Conservation (phyloP, 352 stramenopile species). For the Phytophthora colocasiae region DNA sequence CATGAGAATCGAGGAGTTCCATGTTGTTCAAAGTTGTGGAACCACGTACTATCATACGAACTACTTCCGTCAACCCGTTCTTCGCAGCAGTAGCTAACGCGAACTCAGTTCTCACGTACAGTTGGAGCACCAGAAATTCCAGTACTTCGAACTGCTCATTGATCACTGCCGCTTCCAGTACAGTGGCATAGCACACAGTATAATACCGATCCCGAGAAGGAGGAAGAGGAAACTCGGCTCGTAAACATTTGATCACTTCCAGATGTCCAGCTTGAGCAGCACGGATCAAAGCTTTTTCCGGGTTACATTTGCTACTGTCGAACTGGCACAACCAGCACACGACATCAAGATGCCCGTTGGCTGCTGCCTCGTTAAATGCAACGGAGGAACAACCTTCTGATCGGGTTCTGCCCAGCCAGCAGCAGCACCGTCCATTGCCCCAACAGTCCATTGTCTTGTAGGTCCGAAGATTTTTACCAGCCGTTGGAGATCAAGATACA, state of each 20-base stretch:
- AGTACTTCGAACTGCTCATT: no score
- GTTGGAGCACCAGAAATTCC: no score
- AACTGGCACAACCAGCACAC: neutral
- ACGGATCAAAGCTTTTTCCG: neutral
- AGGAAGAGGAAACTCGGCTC: neutral
- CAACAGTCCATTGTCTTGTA: neutral
- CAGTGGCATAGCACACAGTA: neutral
- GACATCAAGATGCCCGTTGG: neutral
- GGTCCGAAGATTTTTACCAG: neutral
- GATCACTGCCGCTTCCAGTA: neutral
- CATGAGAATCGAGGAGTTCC: no score
- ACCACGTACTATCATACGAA: no score
- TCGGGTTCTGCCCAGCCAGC: neutral
- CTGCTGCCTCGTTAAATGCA: neutral
- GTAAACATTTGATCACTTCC: neutral
- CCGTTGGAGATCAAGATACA: neutral
- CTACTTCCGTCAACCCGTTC: no score
- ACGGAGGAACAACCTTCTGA: neutral
- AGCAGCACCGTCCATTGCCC: neutral
- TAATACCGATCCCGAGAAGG: no score
- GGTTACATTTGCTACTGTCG: neutral
- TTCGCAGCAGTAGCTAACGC: no score
- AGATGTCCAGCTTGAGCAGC: neutral
- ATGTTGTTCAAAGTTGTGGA: no score
- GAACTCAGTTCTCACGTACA: no score